phyloP scores from a whole-genome alignment of 371 early-diverging fungal genomes.

The Conidiobolus incongruus region DNA sequence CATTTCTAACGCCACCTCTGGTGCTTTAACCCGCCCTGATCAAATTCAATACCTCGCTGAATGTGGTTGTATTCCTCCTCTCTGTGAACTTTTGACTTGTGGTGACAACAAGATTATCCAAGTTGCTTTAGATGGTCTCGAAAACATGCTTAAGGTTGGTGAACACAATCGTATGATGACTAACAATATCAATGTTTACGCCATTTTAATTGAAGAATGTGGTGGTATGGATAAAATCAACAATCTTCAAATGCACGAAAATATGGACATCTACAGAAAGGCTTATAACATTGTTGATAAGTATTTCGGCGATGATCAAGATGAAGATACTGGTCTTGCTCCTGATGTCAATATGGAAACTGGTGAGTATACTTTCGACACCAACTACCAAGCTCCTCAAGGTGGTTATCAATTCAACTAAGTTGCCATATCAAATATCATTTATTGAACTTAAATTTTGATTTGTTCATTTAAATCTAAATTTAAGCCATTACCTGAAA shows the following conservation, averaged over 20 bases:
- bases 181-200: constrained; percentile 59
- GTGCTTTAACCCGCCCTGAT: constrained; percentile 68
- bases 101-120: constrained; percentile 86
- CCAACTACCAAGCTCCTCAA: constrained; percentile 28
- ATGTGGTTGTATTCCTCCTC: constrained; percentile 81
- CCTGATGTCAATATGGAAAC: constrained; percentile 40
- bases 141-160: constrained; percentile 93
- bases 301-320: constrained; percentile 78
- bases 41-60: constrained; percentile 77
- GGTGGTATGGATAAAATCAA: constrained; percentile 85
- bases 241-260: constrained; percentile 74
- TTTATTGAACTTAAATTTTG: too few relatives aligned
- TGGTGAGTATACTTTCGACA: constrained; percentile 41
- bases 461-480: too few relatives aligned
- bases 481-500: too few relatives aligned
- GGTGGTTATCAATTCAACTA: constrained; percentile 50
- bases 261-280: constrained; percentile 86
- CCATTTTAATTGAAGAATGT: constrained; percentile 65
- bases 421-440: too few relatives aligned
- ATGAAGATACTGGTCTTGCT: constrained; percentile 38
- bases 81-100: constrained; percentile 78
- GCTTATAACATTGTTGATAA: constrained; percentile 76
- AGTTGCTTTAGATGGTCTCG: constrained; percentile 91
- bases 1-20: constrained; percentile 93
- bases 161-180: constrained; percentile 31